Base-by-base conservation (phyloP, 2,329 filamentous ascomycete genomes). In the Exophiala sp. region DNA sequence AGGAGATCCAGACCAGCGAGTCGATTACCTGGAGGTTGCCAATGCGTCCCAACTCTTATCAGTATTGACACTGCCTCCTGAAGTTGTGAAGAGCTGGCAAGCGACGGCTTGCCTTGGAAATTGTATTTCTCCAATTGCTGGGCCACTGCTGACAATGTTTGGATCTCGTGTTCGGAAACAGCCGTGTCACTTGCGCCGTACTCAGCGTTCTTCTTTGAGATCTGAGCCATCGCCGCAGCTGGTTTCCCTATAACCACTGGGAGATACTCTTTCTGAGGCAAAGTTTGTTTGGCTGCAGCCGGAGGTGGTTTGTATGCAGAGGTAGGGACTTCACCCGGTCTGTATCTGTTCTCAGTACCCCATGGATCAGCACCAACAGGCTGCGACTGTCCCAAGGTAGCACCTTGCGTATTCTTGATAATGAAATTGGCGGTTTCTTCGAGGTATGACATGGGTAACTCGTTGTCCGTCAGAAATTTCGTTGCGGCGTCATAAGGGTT, bases 401-500 rank as follows among this genome's bases (percentile, higher is more conserved):
- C 87, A 3, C 91, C 91, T 72, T 92, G 84, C 1, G 91, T 95
- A 66, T 97, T 97, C 52, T 87, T 81, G 8, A 88, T 82, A 63
- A 99, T 96, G 71, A 96, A 97, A 62, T 94, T 88, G 5, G 91
- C 89, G 12, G 96, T 91, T 67, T 91, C 89, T 63, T 97, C 92
- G 11, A 96, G 79, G 66, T 96, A 97, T 3, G 82, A 84, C 50
- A 95, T 81, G 1, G 92, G 89, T 1, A 97, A 79, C 66, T 96
- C 87, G 64, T 97, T 95, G 66, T 91, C 85, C 63, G 86, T 82
- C 44, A 97, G 85, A 63, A 97, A 99, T 66, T 90, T 96, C 34
- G 87, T 89, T 0, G 94, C 92, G 2, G 87, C 86, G 63, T 96
- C 89, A 69, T 95, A 97, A 0, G 91, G 89, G 63, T 96, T 96